Evolutionary conservation across 2,329 filamentous ascomycete genomes (phyloP), one percentile per base, ranked within the genome.

Genomic region (Helminthosporium solani): DNA sequence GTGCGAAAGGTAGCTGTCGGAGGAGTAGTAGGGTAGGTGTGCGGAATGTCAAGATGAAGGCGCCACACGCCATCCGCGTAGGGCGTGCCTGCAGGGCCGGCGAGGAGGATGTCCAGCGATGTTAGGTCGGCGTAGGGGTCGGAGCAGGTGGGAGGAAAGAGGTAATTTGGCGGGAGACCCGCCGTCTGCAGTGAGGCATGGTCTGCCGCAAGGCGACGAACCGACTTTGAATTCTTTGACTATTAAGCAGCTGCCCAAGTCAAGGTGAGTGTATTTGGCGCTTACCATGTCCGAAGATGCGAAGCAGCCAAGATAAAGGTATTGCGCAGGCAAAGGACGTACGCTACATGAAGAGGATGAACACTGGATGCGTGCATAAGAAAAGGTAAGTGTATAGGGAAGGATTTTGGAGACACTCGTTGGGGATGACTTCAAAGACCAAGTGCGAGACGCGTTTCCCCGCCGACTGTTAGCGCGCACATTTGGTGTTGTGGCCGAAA

Each of bases 1-100:
- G 82, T 85, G 43, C 75, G 75, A 60, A 85, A 85, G 25, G 75
- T 74, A 2, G 82, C 82, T 33, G 81, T 84, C 0, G 78, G 78
- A 14, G 78, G 76, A 15, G 66, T 65, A 31, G 66, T 64, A 9
- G 78, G 78, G 54, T 84, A 83, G n/a, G 75, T 76, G 15, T 75
- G 70, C 0, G 82, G 82, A 27, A 85, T 82, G 36, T 78, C 75
- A 37, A 85, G 73, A 54, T 81, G 79, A 1, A 85, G 64, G 44
- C 75, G 77, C 78, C 79, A 85, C 16, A 85, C 66, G 20, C 82
- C 82, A 18, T 73, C 63, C 1, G 76, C 72, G 56, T 84, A 85
- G 2, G 82, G 81, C 28, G 82, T 85, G 35, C 79, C 79, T 25
- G 75, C 71, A 0, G 82, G 81, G 0, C 82, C 82, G 3, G 80